phyloP scores from a whole-genome alignment of 163 green algal species.

The Scenedesmus sp. region DNA sequence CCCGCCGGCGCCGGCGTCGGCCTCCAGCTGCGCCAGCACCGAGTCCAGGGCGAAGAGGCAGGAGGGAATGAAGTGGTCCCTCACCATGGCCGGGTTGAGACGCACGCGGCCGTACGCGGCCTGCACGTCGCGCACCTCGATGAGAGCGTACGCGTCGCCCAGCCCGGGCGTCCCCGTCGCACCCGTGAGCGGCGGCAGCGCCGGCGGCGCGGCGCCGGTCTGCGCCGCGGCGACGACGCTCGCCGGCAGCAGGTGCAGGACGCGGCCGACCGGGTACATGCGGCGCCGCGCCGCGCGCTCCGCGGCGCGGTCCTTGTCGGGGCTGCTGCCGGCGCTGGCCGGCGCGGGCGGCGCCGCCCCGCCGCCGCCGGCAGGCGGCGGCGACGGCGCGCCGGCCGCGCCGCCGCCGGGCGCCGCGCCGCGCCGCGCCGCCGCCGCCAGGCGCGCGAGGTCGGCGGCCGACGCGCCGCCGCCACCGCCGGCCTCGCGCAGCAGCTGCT shows the following conservation, averaged over 20 bases:
- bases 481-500: slow-evolving; percentile 23
- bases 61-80: slow-evolving; percentile 83
- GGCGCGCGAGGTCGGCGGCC: not conserved
- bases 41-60: slow-evolving; percentile 72
- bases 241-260: slow-evolving; percentile 84
- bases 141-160: slow-evolving; percentile 48
- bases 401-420: not conserved
- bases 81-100: slow-evolving; percentile 79
- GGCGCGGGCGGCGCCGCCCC: not conserved
- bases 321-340: not conserved
- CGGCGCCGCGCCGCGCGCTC: slow-evolving; percentile 46
- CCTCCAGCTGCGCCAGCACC: slow-evolving; percentile 55
- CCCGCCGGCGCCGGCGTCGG: not conserved
- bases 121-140: slow-evolving; percentile 55
- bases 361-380: no score
- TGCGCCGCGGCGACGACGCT: slow-evolving; percentile 12
- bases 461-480: not conserved
- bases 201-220: not conserved
- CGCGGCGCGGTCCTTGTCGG: not conserved
- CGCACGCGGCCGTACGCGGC: slow-evolving; percentile 80
- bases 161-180: slow-evolving; percentile 1
- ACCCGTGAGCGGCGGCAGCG: slow-evolving; percentile 11
- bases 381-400: no score
- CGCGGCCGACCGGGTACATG: slow-evolving; percentile 83
- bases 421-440: slow-evolving; percentile 27